Conservation (phyloP, 116 monocot species). For the Phalaenopsis hybrid region DNA sequence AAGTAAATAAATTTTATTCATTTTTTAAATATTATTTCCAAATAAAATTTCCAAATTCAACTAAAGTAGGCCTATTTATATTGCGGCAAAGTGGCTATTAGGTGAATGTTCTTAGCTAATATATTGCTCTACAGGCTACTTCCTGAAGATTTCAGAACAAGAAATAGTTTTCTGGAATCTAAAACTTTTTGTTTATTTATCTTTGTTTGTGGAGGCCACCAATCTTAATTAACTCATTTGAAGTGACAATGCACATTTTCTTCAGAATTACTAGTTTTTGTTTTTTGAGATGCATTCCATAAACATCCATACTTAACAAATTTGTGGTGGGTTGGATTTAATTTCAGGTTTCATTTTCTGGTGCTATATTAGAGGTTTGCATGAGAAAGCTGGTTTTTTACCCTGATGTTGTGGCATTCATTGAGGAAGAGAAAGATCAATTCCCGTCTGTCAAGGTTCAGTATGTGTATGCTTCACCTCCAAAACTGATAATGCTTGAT, state of each 20-base stretch:
- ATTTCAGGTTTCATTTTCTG: conserved; percentile 74
- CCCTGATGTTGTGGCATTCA: conserved; percentile 79
- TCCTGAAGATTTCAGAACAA: background rate
- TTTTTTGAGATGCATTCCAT: background rate
- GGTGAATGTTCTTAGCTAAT: too few species aligned
- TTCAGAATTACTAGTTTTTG: background rate
- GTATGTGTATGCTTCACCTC: conserved; percentile 76
- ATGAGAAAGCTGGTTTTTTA: conserved; percentile 95
- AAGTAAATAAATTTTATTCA: background rate
- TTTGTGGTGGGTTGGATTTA: background rate
- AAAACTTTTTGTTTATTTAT: background rate
- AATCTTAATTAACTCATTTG: background rate
- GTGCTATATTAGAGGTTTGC: conserved; percentile 86
- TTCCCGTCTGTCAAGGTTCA: conserved; percentile 69
- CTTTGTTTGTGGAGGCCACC: background rate
- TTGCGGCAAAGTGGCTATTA: background rate
- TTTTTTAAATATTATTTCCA: background rate
- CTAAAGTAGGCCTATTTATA: background rate
- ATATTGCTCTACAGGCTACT: background rate
- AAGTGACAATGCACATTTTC: background rate
- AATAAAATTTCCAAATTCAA: background rate
- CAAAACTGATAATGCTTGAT: conserved; percentile 81
- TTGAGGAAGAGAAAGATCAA: conserved; percentile 88
- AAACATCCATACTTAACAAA: background rate
- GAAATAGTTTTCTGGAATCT: background rate